Percentiles rank a stretch among this genome's conserved stretches.
These are phyloP conservation scores for Lachnellula hyalina DNA, from an alignment of 2,329 filamentous ascomycete genomes.

Conservation along the genomic window DNA sequence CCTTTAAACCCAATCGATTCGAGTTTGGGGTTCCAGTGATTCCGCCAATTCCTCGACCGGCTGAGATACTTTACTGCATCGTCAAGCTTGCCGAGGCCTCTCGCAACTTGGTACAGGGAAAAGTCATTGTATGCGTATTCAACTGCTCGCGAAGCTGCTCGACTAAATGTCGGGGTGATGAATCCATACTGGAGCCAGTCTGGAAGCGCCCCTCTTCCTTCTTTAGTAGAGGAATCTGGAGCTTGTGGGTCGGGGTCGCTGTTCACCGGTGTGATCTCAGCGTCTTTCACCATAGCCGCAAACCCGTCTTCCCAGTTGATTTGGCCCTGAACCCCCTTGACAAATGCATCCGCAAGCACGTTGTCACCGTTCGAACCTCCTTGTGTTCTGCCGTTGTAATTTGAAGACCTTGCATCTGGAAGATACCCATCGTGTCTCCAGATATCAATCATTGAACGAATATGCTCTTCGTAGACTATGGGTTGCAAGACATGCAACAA, in stretches of 20 bases:
- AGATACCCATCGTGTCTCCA: constrained; percentile 60
- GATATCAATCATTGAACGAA: constrained; percentile 63
- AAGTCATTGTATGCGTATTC: constrained; percentile 69
- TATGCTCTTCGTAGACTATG: constrained; percentile 55
- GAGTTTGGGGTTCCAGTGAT: constrained; percentile 61
- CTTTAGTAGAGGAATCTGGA: constrained; percentile 55
- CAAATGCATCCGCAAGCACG: constrained; percentile 65
- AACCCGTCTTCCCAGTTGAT: constrained; percentile 62
- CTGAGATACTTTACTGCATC: constrained; percentile 55
- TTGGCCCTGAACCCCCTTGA: constrained; percentile 57
- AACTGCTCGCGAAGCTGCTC: constrained; percentile 59
- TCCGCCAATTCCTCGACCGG: constrained; percentile 63
- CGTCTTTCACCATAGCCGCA: constrained; percentile 60
- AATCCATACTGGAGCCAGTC: constrained; percentile 63
- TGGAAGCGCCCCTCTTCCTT: constrained; percentile 62
- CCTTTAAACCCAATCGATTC: constrained; percentile 56
- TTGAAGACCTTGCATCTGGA: constrained; percentile 61
- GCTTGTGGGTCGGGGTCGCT: constrained; percentile 51
- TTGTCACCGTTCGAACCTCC: constrained; percentile 68
- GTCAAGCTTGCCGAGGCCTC: constrained; percentile 44
- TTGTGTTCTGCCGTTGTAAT: constrained; percentile 64
- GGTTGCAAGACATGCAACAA: constrained; percentile 63
- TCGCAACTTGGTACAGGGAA: constrained; percentile 52
- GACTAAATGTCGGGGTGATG: constrained; percentile 56
- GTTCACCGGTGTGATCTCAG: constrained; percentile 56